phyloP scores from a whole-genome alignment of 345 rosid genomes.

The Eucalyptus virginea region DNA sequence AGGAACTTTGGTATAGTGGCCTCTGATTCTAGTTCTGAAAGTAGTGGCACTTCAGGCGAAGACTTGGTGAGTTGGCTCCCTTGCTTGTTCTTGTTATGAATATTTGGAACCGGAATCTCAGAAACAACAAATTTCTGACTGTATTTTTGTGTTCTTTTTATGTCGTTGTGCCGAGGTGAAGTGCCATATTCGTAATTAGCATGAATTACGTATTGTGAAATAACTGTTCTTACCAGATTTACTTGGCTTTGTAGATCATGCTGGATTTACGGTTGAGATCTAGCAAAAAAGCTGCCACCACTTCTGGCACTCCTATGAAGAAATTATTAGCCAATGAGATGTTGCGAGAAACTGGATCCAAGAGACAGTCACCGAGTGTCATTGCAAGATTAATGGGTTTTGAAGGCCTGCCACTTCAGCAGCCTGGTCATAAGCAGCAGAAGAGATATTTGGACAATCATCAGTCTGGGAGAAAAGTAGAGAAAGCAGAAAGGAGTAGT shows the following conservation, averaged over 20 bases:
- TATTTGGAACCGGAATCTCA: not conserved
- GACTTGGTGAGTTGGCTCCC: conserved; percentile 40
- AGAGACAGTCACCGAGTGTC: conserved; percentile 64
- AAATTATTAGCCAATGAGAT: conserved; percentile 74
- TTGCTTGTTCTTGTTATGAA: not conserved
- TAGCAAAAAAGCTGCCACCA: conserved; percentile 19
- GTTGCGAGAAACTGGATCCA: conserved; percentile 63
- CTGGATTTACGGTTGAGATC: conserved; percentile 27
- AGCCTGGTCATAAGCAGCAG: conserved; percentile 25
- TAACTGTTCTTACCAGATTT: not conserved
- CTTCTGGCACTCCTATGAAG: conserved; percentile 58
- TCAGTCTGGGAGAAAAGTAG: conserved; percentile 6
- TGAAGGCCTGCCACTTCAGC: conserved; percentile 67
- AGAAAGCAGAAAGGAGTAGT: conserved; percentile 21
- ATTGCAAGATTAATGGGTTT: conserved; percentile 96
- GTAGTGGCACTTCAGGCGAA: conserved; percentile 23
- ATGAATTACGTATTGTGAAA: not conserved
- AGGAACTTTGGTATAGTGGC: conserved; percentile 21
- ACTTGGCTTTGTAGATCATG: conserved; percentile 26
- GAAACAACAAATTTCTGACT: not conserved
- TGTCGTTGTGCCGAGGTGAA: not conserved
- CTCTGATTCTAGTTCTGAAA: conserved; percentile 37
- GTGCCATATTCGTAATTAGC: not conserved
- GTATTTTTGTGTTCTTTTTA: not conserved
- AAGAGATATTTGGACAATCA: conserved; percentile 23